Base-by-base conservation (phyloP, 1,284 basidiomycete species). In the Peniophora sp. region DNA sequence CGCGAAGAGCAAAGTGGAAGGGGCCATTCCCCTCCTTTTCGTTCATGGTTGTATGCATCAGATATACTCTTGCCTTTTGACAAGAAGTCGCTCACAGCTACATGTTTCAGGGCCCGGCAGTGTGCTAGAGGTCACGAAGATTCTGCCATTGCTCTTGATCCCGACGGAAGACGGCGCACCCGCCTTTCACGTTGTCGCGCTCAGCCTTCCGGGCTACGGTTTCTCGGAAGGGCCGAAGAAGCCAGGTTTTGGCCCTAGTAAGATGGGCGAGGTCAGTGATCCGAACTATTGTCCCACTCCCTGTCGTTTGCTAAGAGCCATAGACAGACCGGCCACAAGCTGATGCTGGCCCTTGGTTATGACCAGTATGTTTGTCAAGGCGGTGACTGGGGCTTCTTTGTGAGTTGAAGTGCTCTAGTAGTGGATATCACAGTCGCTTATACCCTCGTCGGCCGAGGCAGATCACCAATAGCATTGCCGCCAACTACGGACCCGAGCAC, bases 131-230 rank as follows among this genome's bases (percentile, higher is more conserved):
- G 72, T 71, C 14, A 63, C 65, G 47, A 83, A 79, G 61, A 61
- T 82, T 0, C 62, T 82, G 0, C 78, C 81, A 0, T 56, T 80
- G 1, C 63, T 83, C 50, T 67, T 67, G 0, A 58, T 65, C 1
- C 61, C 66, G 71, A 49, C 6, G 0, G 68, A 69, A 0, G 45
- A 67, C 3, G 68, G 74, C 3, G 65, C 74, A 41, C 79, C 79
- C 1, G 76, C 70, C 50, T 83, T 84, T 57, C 78, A 83, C 56
- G 76, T 82, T 19, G 76, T 82, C 0, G 72, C 74, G 0, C 56
- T 73, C 2, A 74, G 76, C 57, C 56, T 81, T 16, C 79, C 81
- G 5, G 75, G 75, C 0, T 83, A 62, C 58, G 77, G 78, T 0
- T 79, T 79, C 59, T 81, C 79, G 0, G 71, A 78, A 41, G 74